Conservation (phyloP, 2,329 filamentous ascomycete species). For the Sarocladiaceae sp. region DNA sequence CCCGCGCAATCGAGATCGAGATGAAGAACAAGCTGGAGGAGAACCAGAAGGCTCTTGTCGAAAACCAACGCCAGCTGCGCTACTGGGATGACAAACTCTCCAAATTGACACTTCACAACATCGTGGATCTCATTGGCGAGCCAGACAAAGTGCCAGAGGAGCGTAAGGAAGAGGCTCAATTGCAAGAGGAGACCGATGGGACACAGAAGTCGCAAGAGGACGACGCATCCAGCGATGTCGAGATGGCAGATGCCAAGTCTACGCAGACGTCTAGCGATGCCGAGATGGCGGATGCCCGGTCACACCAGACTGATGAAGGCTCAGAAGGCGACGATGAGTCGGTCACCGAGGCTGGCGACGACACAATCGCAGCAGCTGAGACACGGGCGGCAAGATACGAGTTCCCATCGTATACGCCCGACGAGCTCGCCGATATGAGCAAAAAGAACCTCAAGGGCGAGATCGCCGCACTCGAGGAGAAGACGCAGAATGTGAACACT, state of each 20-base stretch:
- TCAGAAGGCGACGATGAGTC: constrained; percentile 16
- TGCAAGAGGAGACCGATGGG: constrained; percentile 19
- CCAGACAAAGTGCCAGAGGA: constrained; percentile 20
- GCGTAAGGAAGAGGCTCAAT: constrained; percentile 16
- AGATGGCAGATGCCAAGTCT: constrained; percentile 4
- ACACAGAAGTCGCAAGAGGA: constrained; percentile 27
- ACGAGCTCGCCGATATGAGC: constrained; percentile 61
- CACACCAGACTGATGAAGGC: constrained; percentile 8
- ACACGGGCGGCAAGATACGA: constrained; percentile 34
- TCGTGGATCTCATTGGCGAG: constrained; percentile 57
- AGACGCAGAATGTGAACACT: constrained; percentile 77
- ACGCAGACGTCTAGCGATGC: constrained; percentile 12
- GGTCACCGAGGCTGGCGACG: constrained; percentile 21
- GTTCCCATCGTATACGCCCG: constrained; percentile 70
- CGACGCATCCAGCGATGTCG: constrained; percentile 15
- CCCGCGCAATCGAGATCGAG: constrained; percentile 85
- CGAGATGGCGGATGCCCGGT: constrained; percentile 18
- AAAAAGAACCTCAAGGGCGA: constrained; percentile 55
- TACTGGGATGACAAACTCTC: constrained; percentile 88
- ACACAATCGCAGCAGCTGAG: constrained; percentile 13
- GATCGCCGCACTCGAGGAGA: constrained; percentile 57
- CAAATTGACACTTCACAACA: constrained; percentile 77
- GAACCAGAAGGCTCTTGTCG: constrained; percentile 78
- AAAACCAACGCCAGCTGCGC: constrained; percentile 76
- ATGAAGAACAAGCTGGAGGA: constrained; percentile 98